Evolutionary conservation across 2,329 filamentous ascomycete species (phyloP), one percentile per base, ranked within the genome.

Genomic region (Penicillium sp.): DNA sequence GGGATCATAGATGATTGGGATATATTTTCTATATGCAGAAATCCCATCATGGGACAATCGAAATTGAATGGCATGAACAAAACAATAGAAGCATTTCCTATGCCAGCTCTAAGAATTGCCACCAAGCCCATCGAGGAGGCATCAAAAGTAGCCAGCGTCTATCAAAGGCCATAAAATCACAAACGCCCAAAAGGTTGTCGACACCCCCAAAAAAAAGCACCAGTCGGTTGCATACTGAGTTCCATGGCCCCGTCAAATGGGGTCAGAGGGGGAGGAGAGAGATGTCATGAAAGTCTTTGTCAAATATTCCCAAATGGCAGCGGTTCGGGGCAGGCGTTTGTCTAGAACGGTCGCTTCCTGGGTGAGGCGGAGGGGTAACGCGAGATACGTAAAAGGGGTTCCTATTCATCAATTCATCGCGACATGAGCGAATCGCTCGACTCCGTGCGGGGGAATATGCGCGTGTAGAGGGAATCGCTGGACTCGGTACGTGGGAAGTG

Each of bases 371-470:
- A 56, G 52, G 47, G 55, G 45, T 38, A 48, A 57, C 50, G 38
- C 29, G 37, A 42, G 37, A 51, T 45, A 48, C 29, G 46, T 47
- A 31, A 38, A 29, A 43, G 15, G 9, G 23, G 15, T 47, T 54
- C 35, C 50, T 40, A 29, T 50, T 57, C 47, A 55, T 57, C 54
- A 54, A 27, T 59, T 67, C 67, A 73, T 62, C 71, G 61, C 56
- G 66, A 67, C 70, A 73, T 71, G 55, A 74, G 67, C 17, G 72
- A 74, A 45, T 74, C 72, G 64, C 71, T 74, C 5, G 72, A 74
- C 58, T 73, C 71, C 2, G 69, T 72, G 23, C 72, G 63, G 21
- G 71, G 72, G 67, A 74, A 74, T 29, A 73, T 69, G 46, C 72
- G 67, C 17, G 71, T 70, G 56, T 73, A 72, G 42, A 74, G 57